A percentile compares a stretch with the other conserved stretches of the same genome.
phyloP scores from a whole-genome alignment of 2,329 filamentous ascomycete genomes.

The Fusarium goolgardi region DNA sequence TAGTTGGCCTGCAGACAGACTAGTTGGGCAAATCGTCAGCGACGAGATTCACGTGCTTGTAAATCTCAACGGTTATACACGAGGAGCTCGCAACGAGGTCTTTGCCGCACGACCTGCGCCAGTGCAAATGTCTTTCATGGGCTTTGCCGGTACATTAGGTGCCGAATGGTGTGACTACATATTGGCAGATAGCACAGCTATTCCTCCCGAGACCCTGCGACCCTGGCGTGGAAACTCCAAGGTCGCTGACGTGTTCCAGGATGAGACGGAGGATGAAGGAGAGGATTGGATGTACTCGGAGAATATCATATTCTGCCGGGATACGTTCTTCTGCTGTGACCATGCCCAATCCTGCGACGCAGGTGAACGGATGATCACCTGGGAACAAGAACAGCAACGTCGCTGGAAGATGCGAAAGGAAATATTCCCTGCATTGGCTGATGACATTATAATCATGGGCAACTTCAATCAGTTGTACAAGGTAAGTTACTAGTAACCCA shows the following conservation, averaged over 20 bases:
- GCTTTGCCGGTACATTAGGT: constrained; percentile 93
- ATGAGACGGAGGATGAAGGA: constrained; percentile 74
- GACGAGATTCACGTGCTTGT: constrained; percentile 95
- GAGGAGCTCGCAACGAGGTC: constrained; percentile 95
- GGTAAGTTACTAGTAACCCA: constrained; percentile 62
- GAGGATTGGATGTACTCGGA: constrained; percentile 96
- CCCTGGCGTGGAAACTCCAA: constrained; percentile 81
- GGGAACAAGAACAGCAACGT: constrained; percentile 83
- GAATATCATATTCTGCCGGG: constrained; percentile 92
- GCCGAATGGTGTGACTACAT: constrained; percentile 99
- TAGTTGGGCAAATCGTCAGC: constrained; percentile 85
- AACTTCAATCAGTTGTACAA: constrained; percentile 99
- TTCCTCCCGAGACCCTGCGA: constrained; percentile 83
- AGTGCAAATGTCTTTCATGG: constrained; percentile 99
- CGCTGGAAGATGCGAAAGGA: constrained; percentile 95
- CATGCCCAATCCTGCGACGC: constrained; percentile 90
- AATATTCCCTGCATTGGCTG: constrained; percentile 83
- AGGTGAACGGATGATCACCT: constrained; percentile 73
- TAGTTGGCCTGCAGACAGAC: constrained; percentile 82
- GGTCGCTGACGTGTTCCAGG: constrained; percentile 74
- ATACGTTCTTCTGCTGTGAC: constrained; percentile 99
- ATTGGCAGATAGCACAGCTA: constrained; percentile 86
- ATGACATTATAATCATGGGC: constrained; percentile 89
- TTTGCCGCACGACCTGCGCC: constrained; percentile 95
- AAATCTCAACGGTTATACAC: constrained; percentile 97